Evolutionary conservation across 805 yeast species (phyloP), one percentile per base, ranked within the genome.

Genomic region (Ogataea corticis): DNA sequence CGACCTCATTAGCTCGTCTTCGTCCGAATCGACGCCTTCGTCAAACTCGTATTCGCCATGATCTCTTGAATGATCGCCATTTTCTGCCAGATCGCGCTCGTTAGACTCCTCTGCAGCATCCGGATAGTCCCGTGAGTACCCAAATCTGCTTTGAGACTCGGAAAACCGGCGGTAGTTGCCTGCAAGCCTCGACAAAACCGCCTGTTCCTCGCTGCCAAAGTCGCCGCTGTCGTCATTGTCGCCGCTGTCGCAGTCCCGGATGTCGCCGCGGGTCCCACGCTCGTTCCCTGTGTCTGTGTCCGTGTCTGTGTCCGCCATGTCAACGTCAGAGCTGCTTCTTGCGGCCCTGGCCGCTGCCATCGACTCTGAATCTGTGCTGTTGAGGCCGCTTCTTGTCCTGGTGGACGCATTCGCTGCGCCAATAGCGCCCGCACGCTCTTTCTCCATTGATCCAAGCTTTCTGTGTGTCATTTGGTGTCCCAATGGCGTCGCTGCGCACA

Each of bases 91-190:
- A 21, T 16, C 44, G n/a, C 31, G 31, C 14, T 28, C 31, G 14
- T 28, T 28, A 31, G 21, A 41, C 18, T 54, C 39, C 15, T 21
- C 48, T n/a, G 34, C 32, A 23, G 14, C 48, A 16, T 45, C 51
- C 23, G 31, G 13, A 5, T 14, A 21, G 17, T 21, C 28, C 13
- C 37, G 15, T 17, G 33, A n/a, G 14, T 5, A 16, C 9, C 40
- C 40, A 11, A 53, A 45, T 12, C 49, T 50, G 31, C 35, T 38
- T 34, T 51, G 44, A 4, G 65, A 54, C 39, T 61, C 63, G 2
- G 70, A 65, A 47, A 58, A 61, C 13, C 70, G 51, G 49, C 69
- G 56, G 46, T 65, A 65, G 35, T 72, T 73, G 13, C 68, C 72
- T 5, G 77, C 70, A 28, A 76, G 56, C 34, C 78, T 55, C 3